phyloP scores from a whole-genome alignment of 2,329 filamentous ascomycete genomes.

The Calonectria montana region DNA sequence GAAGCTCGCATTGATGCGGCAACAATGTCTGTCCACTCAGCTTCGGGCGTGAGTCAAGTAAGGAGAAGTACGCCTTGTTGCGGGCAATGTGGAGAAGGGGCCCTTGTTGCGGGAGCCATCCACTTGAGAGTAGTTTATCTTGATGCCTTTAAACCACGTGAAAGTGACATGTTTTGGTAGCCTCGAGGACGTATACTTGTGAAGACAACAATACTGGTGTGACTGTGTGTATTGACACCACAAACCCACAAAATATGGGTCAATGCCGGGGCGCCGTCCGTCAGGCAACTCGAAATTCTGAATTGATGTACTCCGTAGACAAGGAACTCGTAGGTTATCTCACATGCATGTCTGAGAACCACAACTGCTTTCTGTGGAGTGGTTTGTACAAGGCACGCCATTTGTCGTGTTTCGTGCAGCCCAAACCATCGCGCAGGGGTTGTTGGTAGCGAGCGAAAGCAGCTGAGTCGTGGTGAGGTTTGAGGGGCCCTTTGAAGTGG shows the following conservation, averaged over 20 bases:
- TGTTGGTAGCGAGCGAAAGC: not conserved
- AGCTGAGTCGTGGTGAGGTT: not conserved
- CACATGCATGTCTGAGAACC: not conserved
- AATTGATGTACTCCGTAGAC: not conserved
- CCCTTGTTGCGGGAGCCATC: not conserved
- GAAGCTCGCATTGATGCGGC: not conserved
- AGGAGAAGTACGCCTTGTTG: not conserved
- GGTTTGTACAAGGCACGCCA: not conserved
- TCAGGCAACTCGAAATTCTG: constrained; percentile 1
- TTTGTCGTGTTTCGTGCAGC: not conserved
- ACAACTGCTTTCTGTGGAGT: not conserved
- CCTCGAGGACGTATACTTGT: not conserved
- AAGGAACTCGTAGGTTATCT: constrained; percentile 2
- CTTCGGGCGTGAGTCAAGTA: not conserved
- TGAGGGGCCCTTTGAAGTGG: not conserved
- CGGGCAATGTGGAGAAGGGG: not conserved
- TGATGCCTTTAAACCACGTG: not conserved
- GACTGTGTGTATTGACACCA: constrained; percentile 29
- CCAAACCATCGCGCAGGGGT: not conserved
- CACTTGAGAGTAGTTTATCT: not conserved
- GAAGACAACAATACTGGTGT: not conserved
- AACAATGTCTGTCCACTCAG: not conserved
- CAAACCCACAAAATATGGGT: constrained; percentile 31
- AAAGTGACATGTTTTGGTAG: not conserved
- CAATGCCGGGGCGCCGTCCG: constrained; percentile 5